Base-by-base conservation (phyloP, 176 grass and related monocot genomes). In the Bromus sterilis region DNA sequence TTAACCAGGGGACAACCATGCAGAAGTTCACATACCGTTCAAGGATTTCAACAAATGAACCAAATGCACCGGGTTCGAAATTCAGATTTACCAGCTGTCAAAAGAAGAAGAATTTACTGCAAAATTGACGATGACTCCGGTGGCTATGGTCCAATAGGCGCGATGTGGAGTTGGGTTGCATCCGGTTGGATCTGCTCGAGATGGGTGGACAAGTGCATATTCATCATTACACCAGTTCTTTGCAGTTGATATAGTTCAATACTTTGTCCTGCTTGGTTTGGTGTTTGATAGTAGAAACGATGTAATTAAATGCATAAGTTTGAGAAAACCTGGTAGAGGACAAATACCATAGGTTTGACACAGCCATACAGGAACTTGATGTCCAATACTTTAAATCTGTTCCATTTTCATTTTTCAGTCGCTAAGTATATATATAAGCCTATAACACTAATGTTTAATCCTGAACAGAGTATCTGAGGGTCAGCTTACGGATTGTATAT, bases 331-430 rank as follows among this genome's bases (percentile, higher is more conserved):
- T 96, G 89, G 74, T 99, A 99, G 29, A 98, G 86, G 75, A 98
- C 95, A 37, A 87, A 90, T 76, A 98, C 91, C 72, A 92, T 98
- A 78, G 95, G 90, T 87, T 87, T 98, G 36, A 87, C 84, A 77
- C 95, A 95, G 63, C 92, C 92, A 91, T 98, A 94, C 12, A 98
- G 84, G 91, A 98, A 95, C 57, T 98, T 98, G 79, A 98, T 95
- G 71, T 98, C 95, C 84, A 98, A 66, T 86, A 98, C 95, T 88
- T 95, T 90, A 87, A 98, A n/a, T 48, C 44, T 18, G 44, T 48
- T 46, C 43, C 43, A 16, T 46, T 46, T 6, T 48, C 44, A 48
- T 48, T 48, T 48, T 48, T 18, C 15, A 48, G 18, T 48, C 44
- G 15, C 44, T 18, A 48, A 48, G 48, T 51, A 51, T 18, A 48